Conservation (phyloP, 1,284 basidiomycete species). For the Phylloporus sp. region DNA sequence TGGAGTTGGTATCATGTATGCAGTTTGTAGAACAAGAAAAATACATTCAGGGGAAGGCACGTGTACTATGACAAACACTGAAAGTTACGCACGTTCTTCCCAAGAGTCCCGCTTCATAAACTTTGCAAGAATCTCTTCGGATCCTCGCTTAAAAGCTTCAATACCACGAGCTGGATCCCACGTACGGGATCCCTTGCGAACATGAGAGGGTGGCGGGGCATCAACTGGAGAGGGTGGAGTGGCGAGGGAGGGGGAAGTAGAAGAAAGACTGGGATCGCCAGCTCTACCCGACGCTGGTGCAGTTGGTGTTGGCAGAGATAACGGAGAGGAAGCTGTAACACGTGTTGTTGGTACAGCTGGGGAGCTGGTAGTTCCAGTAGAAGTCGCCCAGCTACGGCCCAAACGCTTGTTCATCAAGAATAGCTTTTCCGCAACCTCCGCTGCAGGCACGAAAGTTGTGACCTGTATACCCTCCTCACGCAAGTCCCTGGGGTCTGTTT, state of each 20-base stretch:
- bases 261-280: neutral
- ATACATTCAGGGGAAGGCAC: neutral
- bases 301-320: constrained; percentile 1
- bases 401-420: constrained; percentile 21
- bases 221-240: constrained; percentile 53
- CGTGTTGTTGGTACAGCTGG: constrained; percentile 35
- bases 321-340: constrained; percentile 18
- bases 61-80: constrained; percentile 2
- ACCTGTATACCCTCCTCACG: constrained; percentile 32
- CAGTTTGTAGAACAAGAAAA: constrained; percentile 6
- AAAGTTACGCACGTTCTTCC: constrained; percentile 48
- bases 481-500: constrained; percentile 31
- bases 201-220: constrained; percentile 26
- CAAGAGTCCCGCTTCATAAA: constrained; percentile 79
- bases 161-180: constrained; percentile 83
- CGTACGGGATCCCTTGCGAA: constrained; percentile 53
- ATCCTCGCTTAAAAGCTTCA: constrained; percentile 79
- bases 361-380: constrained; percentile 28
- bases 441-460: constrained; percentile 13
- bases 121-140: constrained; percentile 79
- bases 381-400: constrained; percentile 43
- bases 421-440: constrained; percentile 23
- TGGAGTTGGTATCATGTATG: constrained; percentile 12
- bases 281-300: constrained; percentile 5
- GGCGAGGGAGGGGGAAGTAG: constrained; percentile 43